Evolutionary conservation across 164 flowering plant genomes (phyloP), one percentile per base, ranked within the genome.

Genomic region (Liquidambar formosana): DNA sequence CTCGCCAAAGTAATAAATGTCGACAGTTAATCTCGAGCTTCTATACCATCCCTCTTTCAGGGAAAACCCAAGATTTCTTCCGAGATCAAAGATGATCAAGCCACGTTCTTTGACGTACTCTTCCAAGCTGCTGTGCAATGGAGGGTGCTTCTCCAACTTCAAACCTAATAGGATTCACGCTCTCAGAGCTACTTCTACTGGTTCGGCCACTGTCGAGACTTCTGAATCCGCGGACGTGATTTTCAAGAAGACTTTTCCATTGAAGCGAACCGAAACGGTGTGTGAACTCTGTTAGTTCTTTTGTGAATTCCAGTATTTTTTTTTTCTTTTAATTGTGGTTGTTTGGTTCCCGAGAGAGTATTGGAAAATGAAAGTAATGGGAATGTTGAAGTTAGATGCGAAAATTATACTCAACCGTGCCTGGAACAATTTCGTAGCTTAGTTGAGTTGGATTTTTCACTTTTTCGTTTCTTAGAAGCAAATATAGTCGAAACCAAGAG

Each of bases 261-360:
- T 94, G 51, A 74, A 75, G 53, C 85, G 87, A n/a, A 77, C 68
- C 43, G 75, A 83, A 63, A 78, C 33, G 85, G 98, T 94, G 16
- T 94, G 16, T 57, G 64, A 25, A 18, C 19, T 66, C 41, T 33
- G 2, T 43, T 65, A 0, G 9, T 18, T 51, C 21, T 0, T 4
- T 13, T 49, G 25, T 5, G 15, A 0, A 15, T 0, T 25, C n/a
- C 5, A 23, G 3, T 63, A 14, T 11, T 13, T 63, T 48, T 26
- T 11, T 38, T 59, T 59, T 28, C 9, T 59, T 9, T 38, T n/a
- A 13, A 14, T 10, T 4, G 13, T 14, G n/a, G 8, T 23, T 38
- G 44, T 59, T 59, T 28, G 63, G 45, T 5, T 27, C 15, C 45
- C 19, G 5, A 15, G 22, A 38, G 21, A 38, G 12, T 18, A 28